A percentile compares a stretch with the other conserved stretches of the same genome.
phyloP scores from a whole-genome alignment of 495 filamentous ascomycete species.

The Neurospora discreta region DNA sequence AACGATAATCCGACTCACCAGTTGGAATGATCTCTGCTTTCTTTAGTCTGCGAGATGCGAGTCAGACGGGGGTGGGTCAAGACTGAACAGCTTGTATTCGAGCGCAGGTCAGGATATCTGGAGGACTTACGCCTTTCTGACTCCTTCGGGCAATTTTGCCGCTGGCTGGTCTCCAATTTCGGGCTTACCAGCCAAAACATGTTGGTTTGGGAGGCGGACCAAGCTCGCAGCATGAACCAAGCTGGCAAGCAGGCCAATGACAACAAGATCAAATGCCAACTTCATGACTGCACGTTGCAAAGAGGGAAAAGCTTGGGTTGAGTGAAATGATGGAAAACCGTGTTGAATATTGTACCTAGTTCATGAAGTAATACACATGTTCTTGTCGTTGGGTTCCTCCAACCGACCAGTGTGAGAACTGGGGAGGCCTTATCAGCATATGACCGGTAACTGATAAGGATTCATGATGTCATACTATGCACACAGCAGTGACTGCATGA shows the following conservation, averaged over 20 bases:
- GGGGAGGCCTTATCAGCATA: neutral
- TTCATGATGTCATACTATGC: neutral
- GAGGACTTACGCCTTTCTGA: neutral
- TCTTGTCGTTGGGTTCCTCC: neutral
- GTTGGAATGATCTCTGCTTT: slow-evolving; percentile 51
- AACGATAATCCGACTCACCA: slow-evolving; percentile 20
- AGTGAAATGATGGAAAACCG: neutral
- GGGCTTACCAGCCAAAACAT: neutral
- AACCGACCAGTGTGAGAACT: neutral
- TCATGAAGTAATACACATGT: neutral
- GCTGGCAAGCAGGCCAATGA: neutral
- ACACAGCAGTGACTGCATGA: neutral
- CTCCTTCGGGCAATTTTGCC: neutral
- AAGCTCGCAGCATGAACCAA: neutral
- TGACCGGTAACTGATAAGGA: neutral
- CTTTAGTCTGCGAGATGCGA: slow-evolving; percentile 32
- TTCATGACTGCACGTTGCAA: neutral
- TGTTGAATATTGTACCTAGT: neutral
- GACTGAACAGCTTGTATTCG: neutral
- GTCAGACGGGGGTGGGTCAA: neutral
- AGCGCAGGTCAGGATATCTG: neutral
- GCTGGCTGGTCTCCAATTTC: neutral
- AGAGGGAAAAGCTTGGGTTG: neutral
- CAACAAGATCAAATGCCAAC: neutral
- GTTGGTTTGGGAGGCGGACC: neutral